Base-by-base conservation (phyloP, 2,329 filamentous ascomycete genomes). In the Conoideocrella luteorostrata region DNA sequence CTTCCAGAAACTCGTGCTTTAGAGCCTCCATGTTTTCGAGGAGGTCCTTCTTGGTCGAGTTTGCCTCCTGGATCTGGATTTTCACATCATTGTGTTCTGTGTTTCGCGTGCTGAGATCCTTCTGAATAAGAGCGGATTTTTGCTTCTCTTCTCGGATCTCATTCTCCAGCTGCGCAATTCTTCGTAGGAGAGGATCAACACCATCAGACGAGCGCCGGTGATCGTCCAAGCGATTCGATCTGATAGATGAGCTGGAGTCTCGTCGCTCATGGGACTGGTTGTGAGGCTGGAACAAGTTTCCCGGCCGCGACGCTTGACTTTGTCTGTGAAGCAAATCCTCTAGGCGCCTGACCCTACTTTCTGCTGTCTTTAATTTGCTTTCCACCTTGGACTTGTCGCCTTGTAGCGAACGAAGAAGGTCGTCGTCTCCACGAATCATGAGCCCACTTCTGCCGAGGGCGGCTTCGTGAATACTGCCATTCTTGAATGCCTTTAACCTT, bases 11-110 rank as follows among this genome's bases (percentile, higher is more conserved):
- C 57, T 97, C 93, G 21, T 80, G 81, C 63, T 96, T 88, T 51
- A 94, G 78, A 11, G 90, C 84, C 58, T 97, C 89, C 69, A 98
- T 88, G 57, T 98, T 98, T 51, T 88, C 84, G 66, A 98, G 81
- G 9, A 98, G 78, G 62, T 97, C 93, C 54, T 86, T 86, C 63
- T 98, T 98, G 1, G 86, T 96, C 3, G 88, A 90, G 54, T 93
- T 88, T 5, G 80, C 87, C 62, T 97, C 91, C 50, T 93, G 81
- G 48, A 95, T 77, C 55, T 82, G 83, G 56, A 71, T 77, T 67
- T 76, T 82, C 57, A 77, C 78, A 54, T 79, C 75, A 53, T 70
- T 76, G 58, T 78, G 78, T 52, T 74, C 76, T 40, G 71, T 78
- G 51, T 61, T 70, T 41, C 75, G 74, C 3, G 70, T 66, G 42